phyloP scores from a whole-genome alignment of 2,329 filamentous ascomycete genomes.

The Metarhizium robertsii region DNA sequence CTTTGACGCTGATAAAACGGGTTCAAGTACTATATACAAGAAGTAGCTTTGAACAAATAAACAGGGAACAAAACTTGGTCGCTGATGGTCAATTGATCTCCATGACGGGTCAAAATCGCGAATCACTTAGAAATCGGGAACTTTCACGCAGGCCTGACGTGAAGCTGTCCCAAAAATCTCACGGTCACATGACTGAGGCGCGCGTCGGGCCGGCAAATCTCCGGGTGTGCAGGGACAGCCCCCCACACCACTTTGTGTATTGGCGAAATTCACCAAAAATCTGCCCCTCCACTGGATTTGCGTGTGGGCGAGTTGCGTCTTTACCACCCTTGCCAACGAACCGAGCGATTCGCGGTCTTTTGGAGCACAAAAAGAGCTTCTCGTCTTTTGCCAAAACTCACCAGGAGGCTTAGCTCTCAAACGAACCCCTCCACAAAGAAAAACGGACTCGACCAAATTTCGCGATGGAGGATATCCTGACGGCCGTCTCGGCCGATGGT shows the following conservation, averaged over 20 bases:
- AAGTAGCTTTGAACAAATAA: too few species aligned
- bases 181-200: slow-evolving; percentile 26
- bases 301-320: slow-evolving; percentile 7
- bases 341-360: slow-evolving; percentile 2
- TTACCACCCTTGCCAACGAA: slow-evolving; percentile 5
- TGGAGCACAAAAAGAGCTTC: not conserved
- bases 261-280: slow-evolving; percentile 33
- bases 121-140: not conserved
- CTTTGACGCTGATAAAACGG: not conserved
- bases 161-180: slow-evolving; percentile 16
- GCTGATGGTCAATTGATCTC: too few species aligned
- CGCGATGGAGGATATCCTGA: slow-evolving; percentile 33
- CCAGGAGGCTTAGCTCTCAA: not conserved
- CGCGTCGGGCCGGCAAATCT: slow-evolving; percentile 20
- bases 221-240: slow-evolving; percentile 15
- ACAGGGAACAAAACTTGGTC: too few species aligned
- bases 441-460: not conserved
- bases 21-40: not conserved
- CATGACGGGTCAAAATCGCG: too few species aligned
- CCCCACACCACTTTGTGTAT: slow-evolving; percentile 27
- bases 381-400: slow-evolving; percentile 1
- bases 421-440: not conserved
- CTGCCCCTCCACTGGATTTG: slow-evolving; percentile 27
- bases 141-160: not conserved
- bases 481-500: slow-evolving; percentile 52